Evolutionary conservation across 2,329 filamentous ascomycete genomes (phyloP).

Genomic region (Parascedosporium putredinis): DNA sequence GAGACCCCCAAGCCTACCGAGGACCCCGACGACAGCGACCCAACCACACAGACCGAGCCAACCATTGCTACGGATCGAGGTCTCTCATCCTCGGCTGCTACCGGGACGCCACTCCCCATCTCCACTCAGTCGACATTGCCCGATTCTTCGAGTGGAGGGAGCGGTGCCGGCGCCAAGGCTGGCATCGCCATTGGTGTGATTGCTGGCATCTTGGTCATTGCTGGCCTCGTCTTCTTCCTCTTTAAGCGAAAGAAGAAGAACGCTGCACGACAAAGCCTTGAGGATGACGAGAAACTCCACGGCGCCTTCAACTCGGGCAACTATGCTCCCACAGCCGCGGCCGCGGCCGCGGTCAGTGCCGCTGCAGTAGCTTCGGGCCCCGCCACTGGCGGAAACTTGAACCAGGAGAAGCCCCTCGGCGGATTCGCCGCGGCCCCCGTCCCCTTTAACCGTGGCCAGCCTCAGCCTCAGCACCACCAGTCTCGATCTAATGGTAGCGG

Average conservation of each 20-base stretch:
- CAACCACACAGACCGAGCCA: conserved; percentile 3
- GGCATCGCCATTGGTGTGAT: conserved; percentile 80
- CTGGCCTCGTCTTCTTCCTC: conserved; percentile 61
- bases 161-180: conserved; percentile 47
- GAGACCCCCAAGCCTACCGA: conserved; percentile 7
- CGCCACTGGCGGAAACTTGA: conserved; percentile 51
- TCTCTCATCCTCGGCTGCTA: conserved; percentile 13
- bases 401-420: conserved; percentile 67
- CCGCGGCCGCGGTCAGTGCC: conserved; percentile 9
- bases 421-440: conserved; percentile 17
- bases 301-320: conserved; percentile 25
- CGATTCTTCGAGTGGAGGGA: conserved; percentile 10
- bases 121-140: conserved; percentile 12
- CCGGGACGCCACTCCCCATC: conserved; percentile 8
- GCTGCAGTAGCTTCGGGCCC: conserved; percentile 1
- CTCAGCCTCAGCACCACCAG: conserved; percentile 15
- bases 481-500: conserved; percentile 19
- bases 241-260: conserved; percentile 57
- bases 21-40: neutral
- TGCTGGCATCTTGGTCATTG: conserved; percentile 54
- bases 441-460: conserved; percentile 12
- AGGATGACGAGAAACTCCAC: conserved; percentile 55
- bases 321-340: conserved; percentile 12
- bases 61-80: conserved; percentile 12
- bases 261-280: conserved; percentile 21